phyloP scores from a whole-genome alignment of 192 early-diverging fungal species.

The Anaeromyces robustus region DNA sequence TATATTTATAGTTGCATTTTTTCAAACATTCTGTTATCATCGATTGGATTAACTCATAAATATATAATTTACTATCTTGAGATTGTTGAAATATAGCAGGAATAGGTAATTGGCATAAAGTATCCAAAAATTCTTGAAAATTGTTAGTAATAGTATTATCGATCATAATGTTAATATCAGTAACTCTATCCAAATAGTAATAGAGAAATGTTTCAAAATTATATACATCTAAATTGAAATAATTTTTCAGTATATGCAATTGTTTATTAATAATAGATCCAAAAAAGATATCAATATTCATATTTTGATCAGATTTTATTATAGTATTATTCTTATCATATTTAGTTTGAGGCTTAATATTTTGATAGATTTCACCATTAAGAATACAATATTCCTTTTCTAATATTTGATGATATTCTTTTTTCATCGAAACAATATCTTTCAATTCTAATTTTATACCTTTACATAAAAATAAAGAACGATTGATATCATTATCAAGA shows the following conservation, averaged over 20 bases:
- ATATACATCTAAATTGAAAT: not conserved
- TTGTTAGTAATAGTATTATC: not conserved
- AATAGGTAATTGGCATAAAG: not conserved
- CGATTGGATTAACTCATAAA: not conserved
- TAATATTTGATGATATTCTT: not conserved
- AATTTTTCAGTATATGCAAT: not conserved
- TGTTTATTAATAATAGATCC: not conserved
- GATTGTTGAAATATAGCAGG: not conserved
- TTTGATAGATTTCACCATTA: not conserved
- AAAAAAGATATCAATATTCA: not conserved
- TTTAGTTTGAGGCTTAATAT: not conserved
- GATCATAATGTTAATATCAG: not conserved
- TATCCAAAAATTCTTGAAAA: not conserved
- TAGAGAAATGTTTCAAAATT: not conserved
- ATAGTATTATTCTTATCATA: not conserved
- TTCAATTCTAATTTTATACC: not conserved
- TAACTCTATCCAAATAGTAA: not conserved
- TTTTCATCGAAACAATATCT: not conserved
- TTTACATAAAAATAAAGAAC: not conserved
- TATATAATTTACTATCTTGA: not conserved
- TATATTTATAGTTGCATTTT: not conserved
- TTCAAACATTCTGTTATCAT: not conserved
- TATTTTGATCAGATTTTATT: not conserved
- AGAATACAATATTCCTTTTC: not conserved
- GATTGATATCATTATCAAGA: not conserved